Evolutionary conservation across 2,329 filamentous ascomycete species (phyloP).

Genomic region (Fusarium sp.): DNA sequence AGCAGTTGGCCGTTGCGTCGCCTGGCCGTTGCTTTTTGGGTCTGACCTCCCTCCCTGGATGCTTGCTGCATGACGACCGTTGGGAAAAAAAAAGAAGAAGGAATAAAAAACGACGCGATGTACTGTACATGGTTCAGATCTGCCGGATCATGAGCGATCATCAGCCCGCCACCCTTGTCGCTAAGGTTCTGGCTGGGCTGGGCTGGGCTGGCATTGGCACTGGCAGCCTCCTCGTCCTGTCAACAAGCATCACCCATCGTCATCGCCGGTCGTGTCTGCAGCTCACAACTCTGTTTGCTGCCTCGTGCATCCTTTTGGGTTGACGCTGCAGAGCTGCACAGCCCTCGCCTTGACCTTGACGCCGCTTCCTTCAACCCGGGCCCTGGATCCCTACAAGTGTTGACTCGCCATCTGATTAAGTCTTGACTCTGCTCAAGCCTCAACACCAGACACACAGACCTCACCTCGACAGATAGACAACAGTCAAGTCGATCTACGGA

Average conservation of each 20-base stretch:
- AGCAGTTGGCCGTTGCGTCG: conserved; percentile 16
- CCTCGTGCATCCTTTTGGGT: too few species aligned
- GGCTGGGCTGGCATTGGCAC: too few species aligned
- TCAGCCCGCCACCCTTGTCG: background rate
- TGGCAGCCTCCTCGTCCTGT: background rate
- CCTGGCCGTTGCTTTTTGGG: conserved; percentile 5
- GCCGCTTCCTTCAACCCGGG: conserved; percentile 34
- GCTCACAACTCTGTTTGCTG: conserved; percentile 13
- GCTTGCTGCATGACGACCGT: conserved; percentile 7
- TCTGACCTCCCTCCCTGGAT: too few species aligned
- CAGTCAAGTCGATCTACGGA: background rate
- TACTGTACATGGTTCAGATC: conserved; percentile 5
- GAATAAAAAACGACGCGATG: too few species aligned
- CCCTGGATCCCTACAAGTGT: conserved; percentile 17
- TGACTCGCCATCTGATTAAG: too few species aligned
- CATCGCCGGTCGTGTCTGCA: conserved; percentile 34
- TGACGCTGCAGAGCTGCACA: conserved; percentile 3
- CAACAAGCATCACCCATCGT: conserved; percentile 5
- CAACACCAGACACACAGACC: conserved; percentile 3
- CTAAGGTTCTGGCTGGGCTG: background rate
- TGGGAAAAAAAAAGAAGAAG: conserved; percentile 9
- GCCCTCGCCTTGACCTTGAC: too few species aligned
- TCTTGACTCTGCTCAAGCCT: too few species aligned
- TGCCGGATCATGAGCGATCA: conserved; percentile 4
- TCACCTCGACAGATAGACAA: conserved; percentile 11